Evolutionary conservation across 2,329 filamentous ascomycete genomes (phyloP).

Genomic region (Amylocarpus encephaloides): DNA sequence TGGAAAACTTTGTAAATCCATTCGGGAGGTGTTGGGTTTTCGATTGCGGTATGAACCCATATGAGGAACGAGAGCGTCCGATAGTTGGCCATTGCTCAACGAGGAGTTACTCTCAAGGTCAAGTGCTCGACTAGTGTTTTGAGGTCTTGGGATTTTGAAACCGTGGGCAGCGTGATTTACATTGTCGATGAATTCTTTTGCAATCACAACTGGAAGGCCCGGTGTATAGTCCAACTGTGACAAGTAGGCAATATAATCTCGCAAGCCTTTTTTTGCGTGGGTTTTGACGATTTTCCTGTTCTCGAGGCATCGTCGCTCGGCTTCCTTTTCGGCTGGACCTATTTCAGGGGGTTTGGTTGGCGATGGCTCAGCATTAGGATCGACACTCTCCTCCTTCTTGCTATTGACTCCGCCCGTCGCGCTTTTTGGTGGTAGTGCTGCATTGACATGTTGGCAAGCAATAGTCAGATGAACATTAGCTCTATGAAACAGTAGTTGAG

Average conservation of each 20-base stretch:
- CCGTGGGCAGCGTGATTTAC: slow-evolving; percentile 51
- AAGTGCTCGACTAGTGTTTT: slow-evolving; percentile 20
- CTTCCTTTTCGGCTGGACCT: slow-evolving; percentile 41
- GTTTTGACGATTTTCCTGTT: slow-evolving; percentile 64
- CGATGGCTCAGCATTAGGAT: slow-evolving; percentile 15
- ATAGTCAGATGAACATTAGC: slow-evolving; percentile 66
- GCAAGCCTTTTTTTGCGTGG: slow-evolving; percentile 68
- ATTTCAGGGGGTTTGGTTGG: slow-evolving; percentile 25
- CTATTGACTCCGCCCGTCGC: slow-evolving; percentile 20
- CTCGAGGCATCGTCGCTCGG: slow-evolving; percentile 42
- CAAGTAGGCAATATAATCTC: slow-evolving; percentile 68
- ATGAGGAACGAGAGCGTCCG: slow-evolving; percentile 41
- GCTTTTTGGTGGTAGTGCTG: slow-evolving; percentile 39
- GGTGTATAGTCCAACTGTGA: slow-evolving; percentile 74
- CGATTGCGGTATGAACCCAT: slow-evolving; percentile 28
- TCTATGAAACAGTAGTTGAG: slow-evolving; percentile 70
- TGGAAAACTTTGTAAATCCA: slow-evolving; percentile 40
- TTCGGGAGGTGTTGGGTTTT: slow-evolving; percentile 23
- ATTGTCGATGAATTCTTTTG: slow-evolving; percentile 46
- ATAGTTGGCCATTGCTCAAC: slow-evolving; percentile 29
- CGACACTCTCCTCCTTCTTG: slow-evolving; percentile 15
- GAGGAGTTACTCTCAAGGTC: slow-evolving; percentile 30
- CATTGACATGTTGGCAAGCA: slow-evolving; percentile 59
- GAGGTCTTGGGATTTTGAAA: slow-evolving; percentile 36
- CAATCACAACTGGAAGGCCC: slow-evolving; percentile 30